A percentile compares a stretch with the other conserved stretches of the same genome.
These are phyloP conservation scores for Nidularia pulvinata DNA, from an alignment of 768 basidiomycete genomes.

Conservation along the genomic window DNA sequence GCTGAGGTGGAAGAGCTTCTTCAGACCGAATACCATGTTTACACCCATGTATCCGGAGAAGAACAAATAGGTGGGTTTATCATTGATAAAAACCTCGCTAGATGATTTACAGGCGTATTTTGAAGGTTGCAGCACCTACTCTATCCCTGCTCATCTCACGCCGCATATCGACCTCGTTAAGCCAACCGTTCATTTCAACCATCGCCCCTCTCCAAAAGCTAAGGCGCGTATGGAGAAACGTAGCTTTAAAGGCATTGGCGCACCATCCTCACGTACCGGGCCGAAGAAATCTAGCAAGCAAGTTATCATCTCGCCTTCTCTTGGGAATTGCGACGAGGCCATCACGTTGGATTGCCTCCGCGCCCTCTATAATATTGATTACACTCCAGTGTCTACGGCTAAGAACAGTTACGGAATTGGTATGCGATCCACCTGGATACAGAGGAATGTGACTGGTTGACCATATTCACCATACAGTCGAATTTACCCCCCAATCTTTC, in stretches of 20 bases:
- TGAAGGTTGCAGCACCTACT: constrained; percentile 36
- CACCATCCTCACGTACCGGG: constrained; percentile 8
- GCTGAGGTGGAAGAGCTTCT: constrained; percentile 41
- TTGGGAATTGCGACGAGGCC: constrained; percentile 25
- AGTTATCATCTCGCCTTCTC: constrained; percentile 13
- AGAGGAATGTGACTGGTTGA: constrained; percentile 9
- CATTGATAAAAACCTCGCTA: background rate
- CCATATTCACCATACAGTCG: constrained; percentile 8
- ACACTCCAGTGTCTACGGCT: constrained; percentile 23
- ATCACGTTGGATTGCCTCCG: constrained; percentile 38
- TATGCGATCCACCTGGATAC: constrained; percentile 33
- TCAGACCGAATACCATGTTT: constrained; percentile 43
- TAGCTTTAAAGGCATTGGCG: constrained; percentile 4
- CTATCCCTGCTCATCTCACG: constrained; percentile 34
- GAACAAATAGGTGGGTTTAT: constrained; percentile 33
- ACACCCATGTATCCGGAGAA: constrained; percentile 33
- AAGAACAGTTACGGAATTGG: constrained; percentile 37
- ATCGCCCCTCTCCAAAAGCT: constrained; percentile 16
- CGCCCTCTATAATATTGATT: constrained; percentile 34
- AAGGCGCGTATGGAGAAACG: background rate
- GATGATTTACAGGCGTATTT: background rate
- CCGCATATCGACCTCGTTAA: constrained; percentile 41
- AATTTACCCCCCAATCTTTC: constrained; percentile 23
- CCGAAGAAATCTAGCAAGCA: constrained; percentile 13
- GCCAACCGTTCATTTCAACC: constrained; percentile 41